A percentile compares a stretch with the other conserved stretches of the same genome.
Conservation (phyloP, 2,329 filamentous ascomycete genomes). For the Acephala macrosclerotiorum region DNA sequence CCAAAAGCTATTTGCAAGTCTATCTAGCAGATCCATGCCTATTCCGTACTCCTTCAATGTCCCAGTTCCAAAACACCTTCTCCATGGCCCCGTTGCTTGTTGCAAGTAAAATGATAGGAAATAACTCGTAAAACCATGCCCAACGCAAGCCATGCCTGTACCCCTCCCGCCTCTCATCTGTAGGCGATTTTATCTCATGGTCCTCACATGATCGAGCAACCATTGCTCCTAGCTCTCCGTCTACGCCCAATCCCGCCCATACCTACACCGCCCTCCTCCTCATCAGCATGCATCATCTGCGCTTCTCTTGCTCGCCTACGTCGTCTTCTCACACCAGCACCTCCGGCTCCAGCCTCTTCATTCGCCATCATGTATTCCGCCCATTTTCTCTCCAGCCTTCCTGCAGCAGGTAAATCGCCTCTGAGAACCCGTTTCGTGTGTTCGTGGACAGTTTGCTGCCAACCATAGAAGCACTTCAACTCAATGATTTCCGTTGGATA, state of each 20-base stretch:
- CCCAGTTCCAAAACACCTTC: background rate
- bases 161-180: too few relatives aligned
- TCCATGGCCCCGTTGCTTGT: background rate
- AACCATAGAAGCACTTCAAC: constrained; percentile 93
- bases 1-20: background rate
- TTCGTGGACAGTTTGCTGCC: constrained; percentile 94
- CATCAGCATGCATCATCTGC: constrained; percentile 79
- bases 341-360: constrained; percentile 79
- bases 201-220: constrained; percentile 70
- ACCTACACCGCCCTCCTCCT: constrained; percentile 72
- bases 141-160: background rate
- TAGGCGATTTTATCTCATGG: background rate
- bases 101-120: background rate
- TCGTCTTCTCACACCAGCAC: constrained; percentile 71
- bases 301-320: constrained; percentile 83
- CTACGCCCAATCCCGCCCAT: constrained; percentile 54
- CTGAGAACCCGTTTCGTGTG: constrained; percentile 86
- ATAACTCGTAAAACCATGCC: background rate
- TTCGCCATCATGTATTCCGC: constrained; percentile 91
- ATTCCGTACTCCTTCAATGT: background rate
- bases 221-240: constrained; percentile 68
- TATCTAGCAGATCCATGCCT: background rate
- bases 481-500: constrained; percentile 83
- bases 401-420: constrained; percentile 77
- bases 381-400: constrained; percentile 88